Conservation (phyloP, 2,329 filamentous ascomycete species). For the Talaromyces sp. region DNA sequence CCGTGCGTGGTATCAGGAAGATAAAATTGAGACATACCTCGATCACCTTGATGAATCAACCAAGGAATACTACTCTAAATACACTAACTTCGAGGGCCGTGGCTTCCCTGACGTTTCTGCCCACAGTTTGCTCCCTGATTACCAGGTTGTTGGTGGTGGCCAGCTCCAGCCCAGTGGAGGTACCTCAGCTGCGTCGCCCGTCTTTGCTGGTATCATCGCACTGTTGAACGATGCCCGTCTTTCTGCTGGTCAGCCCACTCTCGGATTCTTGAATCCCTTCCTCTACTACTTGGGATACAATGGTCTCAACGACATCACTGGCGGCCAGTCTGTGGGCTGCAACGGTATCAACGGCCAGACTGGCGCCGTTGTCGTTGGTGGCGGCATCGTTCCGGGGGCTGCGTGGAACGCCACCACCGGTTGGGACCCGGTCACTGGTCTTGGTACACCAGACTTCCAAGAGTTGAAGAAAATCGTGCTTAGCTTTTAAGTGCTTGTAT, state of each 20-base stretch:
- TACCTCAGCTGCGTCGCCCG: slow-evolving; percentile 52
- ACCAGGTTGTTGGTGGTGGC: slow-evolving; percentile 24
- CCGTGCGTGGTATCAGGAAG: slow-evolving; percentile 42
- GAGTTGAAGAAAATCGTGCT: slow-evolving; percentile 16
- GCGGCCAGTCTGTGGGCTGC: slow-evolving; percentile 35
- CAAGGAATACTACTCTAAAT: slow-evolving; percentile 51
- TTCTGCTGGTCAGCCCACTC: slow-evolving; percentile 46
- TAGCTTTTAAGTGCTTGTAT: slow-evolving; percentile 27
- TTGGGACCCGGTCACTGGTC: slow-evolving; percentile 34
- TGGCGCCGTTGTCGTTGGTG: slow-evolving; percentile 21
- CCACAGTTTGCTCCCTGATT: slow-evolving; percentile 49
- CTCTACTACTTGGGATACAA: slow-evolving; percentile 50
- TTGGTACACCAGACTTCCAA: slow-evolving; percentile 29
- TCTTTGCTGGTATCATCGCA: slow-evolving; percentile 57
- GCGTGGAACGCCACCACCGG: slow-evolving; percentile 31
- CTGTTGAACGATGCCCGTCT: slow-evolving; percentile 62
- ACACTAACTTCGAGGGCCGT: slow-evolving; percentile 51
- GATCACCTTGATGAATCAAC: slow-evolving; percentile 41
- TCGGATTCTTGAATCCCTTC: slow-evolving; percentile 63
- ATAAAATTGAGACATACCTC: slow-evolving; percentile 39
- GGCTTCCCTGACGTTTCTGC: slow-evolving; percentile 62
- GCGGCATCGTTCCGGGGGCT: slow-evolving; percentile 26
- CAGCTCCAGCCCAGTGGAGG: slow-evolving; percentile 20
- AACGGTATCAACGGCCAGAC: slow-evolving; percentile 32
- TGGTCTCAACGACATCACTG: slow-evolving; percentile 49